Conservation (phyloP, 2,329 filamentous ascomycete species). For the Ophiosphaerella narmari region DNA sequence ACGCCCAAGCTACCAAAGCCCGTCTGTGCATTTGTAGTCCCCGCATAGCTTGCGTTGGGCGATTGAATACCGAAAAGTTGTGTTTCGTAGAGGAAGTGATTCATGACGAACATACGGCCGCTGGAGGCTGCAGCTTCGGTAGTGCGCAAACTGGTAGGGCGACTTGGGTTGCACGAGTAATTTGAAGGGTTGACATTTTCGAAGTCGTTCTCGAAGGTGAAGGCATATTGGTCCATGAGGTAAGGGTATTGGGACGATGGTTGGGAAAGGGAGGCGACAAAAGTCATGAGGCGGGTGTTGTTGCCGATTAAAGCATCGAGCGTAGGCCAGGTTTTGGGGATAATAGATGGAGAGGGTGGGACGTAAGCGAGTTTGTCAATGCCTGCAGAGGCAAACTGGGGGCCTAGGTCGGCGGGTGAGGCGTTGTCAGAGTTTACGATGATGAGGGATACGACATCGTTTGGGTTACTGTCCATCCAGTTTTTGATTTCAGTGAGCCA, state of each 20-base stretch:
- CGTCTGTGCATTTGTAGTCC: conserved; percentile 68
- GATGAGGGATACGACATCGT: conserved; percentile 76
- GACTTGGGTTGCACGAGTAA: conserved; percentile 74
- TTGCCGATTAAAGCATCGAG: conserved; percentile 69
- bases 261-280: conserved; percentile 60
- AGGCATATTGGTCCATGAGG: conserved; percentile 66
- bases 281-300: conserved; percentile 69
- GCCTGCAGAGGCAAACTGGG: conserved; percentile 54
- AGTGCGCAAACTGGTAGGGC: conserved; percentile 59
- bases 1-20: conserved; percentile 60
- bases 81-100: conserved; percentile 75
- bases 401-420: conserved; percentile 59
- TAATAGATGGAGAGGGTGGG: conserved; percentile 48
- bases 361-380: conserved; percentile 64
- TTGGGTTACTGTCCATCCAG: conserved; percentile 72
- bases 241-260: conserved; percentile 55
- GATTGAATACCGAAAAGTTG: conserved; percentile 49
- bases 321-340: conserved; percentile 68
- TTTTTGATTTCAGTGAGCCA: conserved; percentile 68
- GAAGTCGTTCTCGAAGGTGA: conserved; percentile 75
- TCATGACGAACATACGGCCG: conserved; percentile 72
- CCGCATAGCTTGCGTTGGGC: conserved; percentile 56
- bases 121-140: conserved; percentile 57
- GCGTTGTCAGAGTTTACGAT: conserved; percentile 72
- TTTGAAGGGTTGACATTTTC: conserved; percentile 64